Percentiles rank a stretch among this genome's conserved stretches.
These are phyloP conservation scores for Phellopilus nigrolimitatus DNA, from an alignment of 1,284 basidiomycete species.

Conservation along the genomic window DNA sequence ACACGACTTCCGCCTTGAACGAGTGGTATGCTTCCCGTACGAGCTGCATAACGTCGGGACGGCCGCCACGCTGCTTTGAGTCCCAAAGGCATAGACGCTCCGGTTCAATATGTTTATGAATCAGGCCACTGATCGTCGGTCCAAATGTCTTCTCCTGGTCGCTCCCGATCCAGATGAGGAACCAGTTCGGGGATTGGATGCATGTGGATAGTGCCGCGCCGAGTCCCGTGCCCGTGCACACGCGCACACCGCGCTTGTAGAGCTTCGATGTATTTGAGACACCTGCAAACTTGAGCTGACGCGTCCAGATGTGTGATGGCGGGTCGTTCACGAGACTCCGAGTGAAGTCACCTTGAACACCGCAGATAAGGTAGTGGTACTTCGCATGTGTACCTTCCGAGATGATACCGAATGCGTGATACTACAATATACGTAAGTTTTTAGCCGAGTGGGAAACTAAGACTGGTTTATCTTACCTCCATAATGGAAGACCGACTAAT, in stretches of 20 bases:
- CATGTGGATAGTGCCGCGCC: constrained; percentile 42
- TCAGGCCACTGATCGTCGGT: constrained; percentile 39
- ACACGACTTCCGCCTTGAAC: constrained; percentile 52
- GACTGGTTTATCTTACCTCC: too few species aligned
- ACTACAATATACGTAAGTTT: constrained; percentile 28
- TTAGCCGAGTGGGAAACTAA: too few species aligned
- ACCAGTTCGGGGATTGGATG: constrained; percentile 58
- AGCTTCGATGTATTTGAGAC: constrained; percentile 40
- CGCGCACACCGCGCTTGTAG: constrained; percentile 41
- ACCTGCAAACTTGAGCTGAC: constrained; percentile 53
- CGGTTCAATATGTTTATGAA: constrained; percentile 48
- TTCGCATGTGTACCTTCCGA: constrained; percentile 57
- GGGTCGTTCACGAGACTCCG: constrained; percentile 54
- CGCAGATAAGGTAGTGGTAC: constrained; percentile 66
- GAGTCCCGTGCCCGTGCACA: constrained; percentile 42
- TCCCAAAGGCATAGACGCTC: constrained; percentile 60
- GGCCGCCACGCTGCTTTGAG: constrained; percentile 47
- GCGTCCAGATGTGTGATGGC: constrained; percentile 62
- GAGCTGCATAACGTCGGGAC: constrained; percentile 40
- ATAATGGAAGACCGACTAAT: constrained; percentile 60
- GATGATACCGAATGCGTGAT: constrained; percentile 67
- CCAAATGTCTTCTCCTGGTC: constrained; percentile 43
- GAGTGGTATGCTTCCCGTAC: constrained; percentile 35
- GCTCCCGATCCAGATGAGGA: constrained; percentile 54
- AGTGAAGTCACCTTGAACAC: constrained; percentile 70